Conservation (phyloP, 2,329 filamentous ascomycete species). For the Cladosporium colombiae region DNA sequence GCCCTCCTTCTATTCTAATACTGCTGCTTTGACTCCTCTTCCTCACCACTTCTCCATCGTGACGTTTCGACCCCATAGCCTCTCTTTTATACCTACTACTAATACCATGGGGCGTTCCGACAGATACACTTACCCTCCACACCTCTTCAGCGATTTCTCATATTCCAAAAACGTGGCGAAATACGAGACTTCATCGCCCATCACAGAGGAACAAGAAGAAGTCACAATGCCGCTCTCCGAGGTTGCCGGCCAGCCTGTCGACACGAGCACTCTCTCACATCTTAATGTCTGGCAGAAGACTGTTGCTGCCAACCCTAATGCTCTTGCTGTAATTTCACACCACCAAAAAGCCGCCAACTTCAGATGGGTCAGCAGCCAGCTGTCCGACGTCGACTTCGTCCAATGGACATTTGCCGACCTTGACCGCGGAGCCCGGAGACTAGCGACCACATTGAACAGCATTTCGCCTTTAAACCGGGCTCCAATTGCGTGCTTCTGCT, state of each 20-base stretch:
- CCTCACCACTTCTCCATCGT: conserved; percentile 15
- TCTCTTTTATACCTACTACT: conserved; percentile 16
- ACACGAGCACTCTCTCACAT: conserved; percentile 31
- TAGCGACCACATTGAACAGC: conserved; percentile 35
- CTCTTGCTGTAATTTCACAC: conserved; percentile 34
- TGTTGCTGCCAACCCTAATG: conserved; percentile 33
- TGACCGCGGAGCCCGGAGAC: conserved; percentile 34
- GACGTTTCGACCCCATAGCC: conserved; percentile 18
- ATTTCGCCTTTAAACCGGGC: conserved; percentile 34
- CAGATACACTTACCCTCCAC: background rate
- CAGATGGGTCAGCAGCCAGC: conserved; percentile 35
- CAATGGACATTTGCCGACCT: conserved; percentile 37
- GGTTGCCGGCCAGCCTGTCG: conserved; percentile 31
- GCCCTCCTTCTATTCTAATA: conserved; percentile 16
- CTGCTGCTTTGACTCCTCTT: conserved; percentile 5
- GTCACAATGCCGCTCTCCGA: conserved; percentile 27
- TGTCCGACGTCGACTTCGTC: conserved; percentile 30
- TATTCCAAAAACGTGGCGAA: background rate
- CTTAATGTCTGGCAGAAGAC: conserved; percentile 36
- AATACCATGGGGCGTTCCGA: conserved; percentile 5
- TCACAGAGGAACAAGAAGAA: background rate
- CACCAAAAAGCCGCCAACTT: conserved; percentile 34
- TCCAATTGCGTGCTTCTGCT: conserved; percentile 35
- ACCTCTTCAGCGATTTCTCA: background rate
- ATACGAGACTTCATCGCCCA: background rate